Conservation (phyloP, 371 early-diverging fungal genomes). For the Capniomyces stellatus region DNA sequence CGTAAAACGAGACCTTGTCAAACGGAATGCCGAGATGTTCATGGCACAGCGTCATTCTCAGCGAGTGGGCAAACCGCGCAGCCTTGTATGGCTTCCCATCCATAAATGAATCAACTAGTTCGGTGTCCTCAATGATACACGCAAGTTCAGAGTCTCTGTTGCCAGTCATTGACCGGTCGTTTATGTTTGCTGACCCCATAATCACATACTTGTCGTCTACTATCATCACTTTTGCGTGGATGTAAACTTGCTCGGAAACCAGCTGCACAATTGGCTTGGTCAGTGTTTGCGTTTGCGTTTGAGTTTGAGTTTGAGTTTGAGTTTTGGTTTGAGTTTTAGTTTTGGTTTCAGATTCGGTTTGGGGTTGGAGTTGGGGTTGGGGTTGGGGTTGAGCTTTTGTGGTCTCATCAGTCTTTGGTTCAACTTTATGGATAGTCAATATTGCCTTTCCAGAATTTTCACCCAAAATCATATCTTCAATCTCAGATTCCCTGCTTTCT, state of each 20-base stretch:
- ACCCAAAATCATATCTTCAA: too few species aligned
- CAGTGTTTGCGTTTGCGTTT: not conserved
- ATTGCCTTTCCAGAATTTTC: too few species aligned
- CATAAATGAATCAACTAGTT: conserved; percentile 46
- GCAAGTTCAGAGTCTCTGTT: conserved; percentile 83
- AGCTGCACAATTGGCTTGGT: conserved; percentile 18
- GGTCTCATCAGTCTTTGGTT: too few species aligned
- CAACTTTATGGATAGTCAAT: too few species aligned
- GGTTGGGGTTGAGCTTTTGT: not conserved
- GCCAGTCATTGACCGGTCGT: conserved; percentile 74
- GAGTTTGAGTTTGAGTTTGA: not conserved
- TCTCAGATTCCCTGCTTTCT: too few species aligned
- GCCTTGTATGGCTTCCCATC: conserved; percentile 46
- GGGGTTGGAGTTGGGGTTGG: not conserved
- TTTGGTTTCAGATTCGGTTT: not conserved
- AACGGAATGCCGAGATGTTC: conserved; percentile 51
- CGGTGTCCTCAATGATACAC: conserved; percentile 61
- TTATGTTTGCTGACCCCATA: conserved; percentile 82
- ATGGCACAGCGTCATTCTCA: conserved; percentile 61
- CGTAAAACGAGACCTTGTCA: not conserved
- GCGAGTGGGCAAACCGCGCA: conserved; percentile 48
- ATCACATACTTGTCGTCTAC: conserved; percentile 69
- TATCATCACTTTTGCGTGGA: conserved; percentile 84
- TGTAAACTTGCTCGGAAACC: conserved; percentile 70
- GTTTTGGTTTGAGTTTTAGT: not conserved